Base-by-base conservation (phyloP, 1,284 basidiomycete species). In the Ganoderma multipileum region DNA sequence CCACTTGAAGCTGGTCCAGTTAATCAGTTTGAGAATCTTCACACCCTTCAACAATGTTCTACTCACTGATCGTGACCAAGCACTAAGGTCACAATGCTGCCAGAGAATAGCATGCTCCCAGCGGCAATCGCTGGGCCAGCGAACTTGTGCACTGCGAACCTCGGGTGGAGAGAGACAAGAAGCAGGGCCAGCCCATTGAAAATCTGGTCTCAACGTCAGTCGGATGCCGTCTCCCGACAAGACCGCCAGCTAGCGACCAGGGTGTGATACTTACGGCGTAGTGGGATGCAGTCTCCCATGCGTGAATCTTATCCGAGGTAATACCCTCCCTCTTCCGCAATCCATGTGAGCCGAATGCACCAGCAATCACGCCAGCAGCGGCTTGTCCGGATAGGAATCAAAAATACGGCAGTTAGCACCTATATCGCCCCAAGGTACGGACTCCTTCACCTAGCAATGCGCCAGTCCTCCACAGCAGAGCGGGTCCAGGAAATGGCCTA, bases 151-250 rank as follows among this genome's bases (percentile, higher is more conserved):
- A 76, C 69, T 0, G 88, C 83, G 75, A 93, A 91, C 38, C 86
- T 84, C 1, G 88, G 91, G 79, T 95, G 92, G 74, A 91, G 80
- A 0, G 92, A 94, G 30, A 95, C 79, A 9, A 89, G 81, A 71
- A 95, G 81, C 50, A 95, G 80, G 0, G 87, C 92, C 20, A 96
- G 83, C 18, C 94, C 95, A 74, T 95, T 95, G 78, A 87, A 90
- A 61, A 95, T 85, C 90, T 93, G 69, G 42, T 30, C 14, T 23
- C 28, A 47, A 9, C 14, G 16, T 30, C 41, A 62, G 38, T 28
- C 36, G 23, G 20, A 8, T 44, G 28, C 7, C 23, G 6, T 39
- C 6, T 38, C 18, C 28, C 54, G 18, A 18, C 28, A 55, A 18
- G 3, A 33, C n/a, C 3, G 20, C 28, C 28, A 11, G 14, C 41